phyloP scores from a whole-genome alignment of 2,329 filamentous ascomycete species.

The Didymella arachidicola region DNA sequence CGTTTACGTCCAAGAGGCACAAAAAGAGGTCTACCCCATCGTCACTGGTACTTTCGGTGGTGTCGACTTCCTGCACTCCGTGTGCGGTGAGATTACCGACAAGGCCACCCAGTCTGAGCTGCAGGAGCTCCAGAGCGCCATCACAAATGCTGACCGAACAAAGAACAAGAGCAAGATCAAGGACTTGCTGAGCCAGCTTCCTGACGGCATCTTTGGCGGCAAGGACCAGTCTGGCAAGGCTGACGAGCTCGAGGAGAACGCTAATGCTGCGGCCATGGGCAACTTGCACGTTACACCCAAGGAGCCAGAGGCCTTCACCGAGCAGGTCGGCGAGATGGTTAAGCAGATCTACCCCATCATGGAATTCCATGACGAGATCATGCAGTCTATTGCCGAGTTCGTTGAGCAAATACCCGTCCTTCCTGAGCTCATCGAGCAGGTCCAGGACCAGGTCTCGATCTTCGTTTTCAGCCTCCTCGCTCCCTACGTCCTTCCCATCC shows the following conservation, averaged over 20 bases:
- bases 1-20: slow-evolving; percentile 72
- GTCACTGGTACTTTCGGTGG: slow-evolving; percentile 94
- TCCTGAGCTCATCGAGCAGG: slow-evolving; percentile 82
- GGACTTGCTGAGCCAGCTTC: slow-evolving; percentile 81
- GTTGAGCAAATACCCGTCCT: slow-evolving; percentile 87
- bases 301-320: slow-evolving; percentile 83
- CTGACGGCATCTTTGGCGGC: slow-evolving; percentile 78
- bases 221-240: slow-evolving; percentile 78
- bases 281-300: slow-evolving; percentile 77
- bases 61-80: slow-evolving; percentile 91
- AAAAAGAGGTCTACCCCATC: slow-evolving; percentile 75
- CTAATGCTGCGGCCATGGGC: slow-evolving; percentile 76
- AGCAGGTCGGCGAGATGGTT: slow-evolving; percentile 76
- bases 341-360: slow-evolving; percentile 87
- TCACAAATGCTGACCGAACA: slow-evolving; percentile 68
- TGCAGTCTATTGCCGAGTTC: slow-evolving; percentile 78
- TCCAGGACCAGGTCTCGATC: slow-evolving; percentile 85
- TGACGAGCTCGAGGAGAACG: slow-evolving; percentile 80
- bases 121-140: slow-evolving; percentile 83
- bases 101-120: slow-evolving; percentile 93
- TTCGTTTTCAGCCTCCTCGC: slow-evolving; percentile 94
- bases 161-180: slow-evolving; percentile 78
- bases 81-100: slow-evolving; percentile 80
- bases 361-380: slow-evolving; percentile 87
- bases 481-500: slow-evolving; percentile 84